Evolutionary conservation across 495 filamentous ascomycete species (phyloP), one percentile per base, ranked within the genome.

Genomic region (Aspergillus funiculosus): DNA sequence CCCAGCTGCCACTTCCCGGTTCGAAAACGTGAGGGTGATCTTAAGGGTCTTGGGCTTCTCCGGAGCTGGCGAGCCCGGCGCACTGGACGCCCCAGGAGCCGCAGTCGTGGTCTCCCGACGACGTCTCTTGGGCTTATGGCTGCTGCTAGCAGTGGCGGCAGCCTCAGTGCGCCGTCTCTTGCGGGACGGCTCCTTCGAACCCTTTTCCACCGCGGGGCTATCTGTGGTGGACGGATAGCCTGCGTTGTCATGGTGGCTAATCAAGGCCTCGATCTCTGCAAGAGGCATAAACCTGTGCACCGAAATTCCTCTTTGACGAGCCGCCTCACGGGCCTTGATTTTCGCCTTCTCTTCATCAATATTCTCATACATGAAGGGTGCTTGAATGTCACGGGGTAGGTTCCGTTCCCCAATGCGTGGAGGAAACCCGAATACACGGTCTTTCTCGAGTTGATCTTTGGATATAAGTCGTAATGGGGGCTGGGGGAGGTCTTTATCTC

Each of bases 381-480:
- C 10, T 19, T 48, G 31, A 10, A 14, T 31, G 11, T 34, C 46
- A 26, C 38, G 51, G 2, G 62, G 66, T 11, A 67, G 21, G 41
- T 74, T 72, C 3, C 68, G 64, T 25, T 65, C 52, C 3, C 69
- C 71, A 13, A 68, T 53, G 18, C 54, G 54, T 0, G 71, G 71
- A 2, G 71, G 68, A 43, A 60, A 73, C 0, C 71, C 67, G 39
- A 64, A 61, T 9, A 61, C 52, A 1, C 44, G 34, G 28, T 71
- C 64, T 11, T 41, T 56, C n/a, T 56, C 50, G 17, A 54, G 49
- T 29, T 72, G 62, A 4, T 61, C 44, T 3, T 51, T 22, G 0
- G 59, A 56, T 17, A 59, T 64, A 25, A 62, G 37, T 3, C 62
- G 58, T 7, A 64, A 35, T 2, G 66, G 67, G 10, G 66, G 67